Conservation (phyloP, 257 asterid species). For the Craterostigma plantagineum region DNA sequence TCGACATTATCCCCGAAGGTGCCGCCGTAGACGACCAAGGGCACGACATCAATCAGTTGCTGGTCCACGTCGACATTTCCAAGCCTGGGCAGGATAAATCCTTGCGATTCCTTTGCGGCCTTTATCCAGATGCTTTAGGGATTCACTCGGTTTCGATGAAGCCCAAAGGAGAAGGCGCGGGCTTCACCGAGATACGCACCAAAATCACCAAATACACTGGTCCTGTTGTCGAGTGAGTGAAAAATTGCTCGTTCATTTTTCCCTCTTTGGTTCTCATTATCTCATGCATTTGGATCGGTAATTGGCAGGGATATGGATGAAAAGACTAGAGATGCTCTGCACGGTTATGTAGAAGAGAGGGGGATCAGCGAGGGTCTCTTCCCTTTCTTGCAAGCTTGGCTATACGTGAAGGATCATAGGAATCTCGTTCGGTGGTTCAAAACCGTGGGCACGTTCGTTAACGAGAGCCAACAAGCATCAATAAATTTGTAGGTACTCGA, state of each 20-base stretch:
- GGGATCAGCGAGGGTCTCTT: conserved; percentile 69
- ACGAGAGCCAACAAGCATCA: conserved; percentile 16
- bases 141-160: conserved; percentile 72
- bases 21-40: conserved; percentile 29
- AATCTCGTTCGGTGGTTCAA: conserved; percentile 50
- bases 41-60: conserved; percentile 48
- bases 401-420: conserved; percentile 87
- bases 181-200: conserved; percentile 28
- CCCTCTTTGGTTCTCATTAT: too few relatives aligned
- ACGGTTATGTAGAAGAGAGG: conserved; percentile 53
- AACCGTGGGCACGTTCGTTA: conserved; percentile 36
- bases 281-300: neutral
- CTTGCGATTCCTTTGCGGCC: conserved; percentile 76
- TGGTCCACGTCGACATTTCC: conserved; percentile 65
- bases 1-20: conserved; percentile 52
- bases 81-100: conserved; percentile 54
- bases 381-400: conserved; percentile 93
- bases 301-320: conserved; percentile 45
- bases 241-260: neutral
- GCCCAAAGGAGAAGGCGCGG: conserved; percentile 41
- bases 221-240: conserved; percentile 74
- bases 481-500: neutral
- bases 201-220: conserved; percentile 54
- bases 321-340: conserved; percentile 53
- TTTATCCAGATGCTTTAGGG: conserved; percentile 94